Evolutionary conservation across 78 protist species (phyloP), one percentile per base, ranked within the genome.

Genomic region (Speleostelium caveatum): DNA sequence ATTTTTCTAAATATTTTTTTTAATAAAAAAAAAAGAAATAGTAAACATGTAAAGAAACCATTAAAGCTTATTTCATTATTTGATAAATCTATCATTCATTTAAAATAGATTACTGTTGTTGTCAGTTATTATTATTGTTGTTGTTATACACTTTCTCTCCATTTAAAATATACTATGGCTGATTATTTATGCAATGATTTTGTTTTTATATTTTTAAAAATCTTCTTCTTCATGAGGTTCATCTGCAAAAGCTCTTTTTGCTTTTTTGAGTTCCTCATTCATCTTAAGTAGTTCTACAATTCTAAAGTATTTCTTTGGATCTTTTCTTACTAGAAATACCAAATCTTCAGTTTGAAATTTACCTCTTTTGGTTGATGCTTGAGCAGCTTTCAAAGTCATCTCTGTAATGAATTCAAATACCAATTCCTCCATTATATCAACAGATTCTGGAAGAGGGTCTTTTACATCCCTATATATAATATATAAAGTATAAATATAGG

Each of bases 291-390:
- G 17, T 53, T 91, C 94, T 16, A 76, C 79, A 26, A 80, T 87
- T 74, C 94, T 63, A 61, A 51, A 65, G 33, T 74, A 91, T 39
- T 91, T 91, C 75, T 90, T 90, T 41, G 86, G 74, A 65, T 91
- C 94, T 30, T 91, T 91, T 72, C 94, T 39, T 7, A 91, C 77
- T 0, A 68, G 66, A n/a, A 78, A 91, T 58, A 91, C 91, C 33
- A 91, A 60, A 53, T 91, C 94, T 33, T 91, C 94, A 17, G 89
- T 80, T 73, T 78, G 88, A 53, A 91, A 71, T 67, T 78, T 65
- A 24, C 86, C 94, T 53, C 87, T 42, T 55, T 79, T 71, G 7
- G 77, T 56, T 33, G 73, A 74, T 16, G 71, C 75, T 60, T 69
- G 80, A n/a, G 90, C 88, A 38, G 88, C 80, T 66, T 73, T 71